Evolutionary conservation across 768 basidiomycete genomes (phyloP).

Genomic region (Sutorius australiensis): DNA sequence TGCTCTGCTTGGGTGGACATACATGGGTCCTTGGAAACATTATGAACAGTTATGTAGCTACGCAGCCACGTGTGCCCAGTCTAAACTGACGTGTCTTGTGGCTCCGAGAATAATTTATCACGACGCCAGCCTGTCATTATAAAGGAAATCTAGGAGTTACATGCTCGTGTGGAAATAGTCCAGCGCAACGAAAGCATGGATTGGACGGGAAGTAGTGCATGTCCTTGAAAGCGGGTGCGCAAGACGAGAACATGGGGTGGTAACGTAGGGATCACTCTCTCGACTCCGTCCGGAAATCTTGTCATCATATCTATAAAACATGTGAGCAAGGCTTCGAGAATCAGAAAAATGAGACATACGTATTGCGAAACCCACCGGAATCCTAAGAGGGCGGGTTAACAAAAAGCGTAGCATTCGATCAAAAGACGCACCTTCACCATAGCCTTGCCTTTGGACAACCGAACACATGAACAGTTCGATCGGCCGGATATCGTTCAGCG

Average conservation of each 20-base stretch:
- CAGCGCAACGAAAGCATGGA: constrained; percentile 16
- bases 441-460: constrained; percentile 97
- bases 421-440: constrained; percentile 76
- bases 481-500: constrained; percentile 92
- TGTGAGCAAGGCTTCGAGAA: constrained; percentile 5
- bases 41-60: constrained; percentile 43
- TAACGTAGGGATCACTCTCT: constrained; percentile 18
- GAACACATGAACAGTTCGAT: constrained; percentile 99
- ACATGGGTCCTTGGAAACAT: constrained; percentile 73
- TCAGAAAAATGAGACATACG: constrained; percentile 43
- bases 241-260: constrained; percentile 17
- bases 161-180: constrained; percentile 9
- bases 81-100: neutral
- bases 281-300: neutral
- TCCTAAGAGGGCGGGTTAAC: constrained; percentile 38
- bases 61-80: too few species aligned
- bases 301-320: constrained; percentile 24
- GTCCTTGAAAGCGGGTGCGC: constrained; percentile 12
- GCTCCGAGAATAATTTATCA: neutral
- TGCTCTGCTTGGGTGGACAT: constrained; percentile 73
- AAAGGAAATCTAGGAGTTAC: constrained; percentile 23
- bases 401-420: neutral
- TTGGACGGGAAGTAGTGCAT: constrained; percentile 6
- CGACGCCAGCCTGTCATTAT: constrained; percentile 5
- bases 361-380: constrained; percentile 99